Conservation (phyloP, 2,329 filamentous ascomycete species). For the Penicillium glabrum region DNA sequence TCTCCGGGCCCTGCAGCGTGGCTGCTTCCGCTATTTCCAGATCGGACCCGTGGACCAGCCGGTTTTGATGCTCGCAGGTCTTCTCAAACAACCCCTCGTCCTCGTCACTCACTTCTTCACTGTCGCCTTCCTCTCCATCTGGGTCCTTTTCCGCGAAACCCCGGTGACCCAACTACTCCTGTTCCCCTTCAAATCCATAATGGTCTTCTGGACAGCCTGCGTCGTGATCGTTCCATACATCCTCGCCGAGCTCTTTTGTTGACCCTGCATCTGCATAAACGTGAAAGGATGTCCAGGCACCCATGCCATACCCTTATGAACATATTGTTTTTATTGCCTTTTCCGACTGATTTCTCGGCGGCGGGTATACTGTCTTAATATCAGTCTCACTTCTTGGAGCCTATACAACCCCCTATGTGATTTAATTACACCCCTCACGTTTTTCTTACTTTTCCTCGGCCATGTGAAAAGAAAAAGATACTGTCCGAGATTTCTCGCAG, state of each 20-base stretch:
- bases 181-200: conserved; percentile 62
- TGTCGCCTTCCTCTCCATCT: conserved; percentile 85
- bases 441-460: neutral
- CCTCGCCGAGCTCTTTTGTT: conserved; percentile 61
- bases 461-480: neutral
- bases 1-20: neutral
- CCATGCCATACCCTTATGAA: conserved; percentile 9
- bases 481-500: neutral
- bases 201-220: conserved; percentile 78
- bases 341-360: neutral
- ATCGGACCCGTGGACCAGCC: conserved; percentile 73
- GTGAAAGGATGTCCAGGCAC: neutral
- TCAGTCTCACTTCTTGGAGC: neutral
- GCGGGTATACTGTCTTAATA: conserved; percentile 1
- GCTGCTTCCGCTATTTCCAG: conserved; percentile 71
- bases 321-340: conserved; percentile 3
- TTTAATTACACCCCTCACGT: conserved; percentile 7
- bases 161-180: conserved; percentile 61
- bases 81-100: conserved; percentile 73
- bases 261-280: neutral
- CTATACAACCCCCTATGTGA: conserved; percentile 7
- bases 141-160: conserved; percentile 59
- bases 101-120: conserved; percentile 93
- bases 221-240: conserved; percentile 82
- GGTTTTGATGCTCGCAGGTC: conserved; percentile 75